phyloP scores from a whole-genome alignment of 225 moss, liverwort and hornwort species.

The Ulota crispa region DNA sequence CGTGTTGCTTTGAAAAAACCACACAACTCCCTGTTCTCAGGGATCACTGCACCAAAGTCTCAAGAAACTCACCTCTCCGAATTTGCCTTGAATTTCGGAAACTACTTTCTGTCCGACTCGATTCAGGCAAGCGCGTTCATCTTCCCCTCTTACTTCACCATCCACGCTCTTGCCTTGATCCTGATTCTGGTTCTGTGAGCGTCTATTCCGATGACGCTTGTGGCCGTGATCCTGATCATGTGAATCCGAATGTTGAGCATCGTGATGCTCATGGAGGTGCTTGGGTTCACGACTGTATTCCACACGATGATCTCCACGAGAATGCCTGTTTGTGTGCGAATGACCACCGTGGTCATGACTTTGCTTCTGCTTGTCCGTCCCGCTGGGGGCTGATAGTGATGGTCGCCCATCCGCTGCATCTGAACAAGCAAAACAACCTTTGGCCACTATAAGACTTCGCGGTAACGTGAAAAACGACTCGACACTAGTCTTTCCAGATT shows the following conservation, averaged over 20 bases:
- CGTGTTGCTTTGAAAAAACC: too few species aligned
- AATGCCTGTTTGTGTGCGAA: not conserved
- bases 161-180: not conserved
- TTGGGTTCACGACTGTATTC: not conserved
- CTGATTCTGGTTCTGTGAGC: not conserved
- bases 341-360: not conserved
- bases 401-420: constrained; percentile 53
- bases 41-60: too few species aligned
- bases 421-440: constrained; percentile 17
- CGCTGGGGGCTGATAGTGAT: constrained; percentile 23
- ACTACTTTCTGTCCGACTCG: constrained; percentile 37
- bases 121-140: constrained; percentile 33
- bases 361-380: constrained; percentile 12
- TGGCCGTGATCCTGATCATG: not conserved
- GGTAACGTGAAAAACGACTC: not conserved
- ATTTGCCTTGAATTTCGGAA: constrained; percentile 34
- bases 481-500: not conserved
- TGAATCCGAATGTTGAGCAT: not conserved
- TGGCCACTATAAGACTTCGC: too few species aligned
- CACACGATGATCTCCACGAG: not conserved
- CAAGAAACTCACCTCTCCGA: constrained; percentile 39
- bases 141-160: not conserved
- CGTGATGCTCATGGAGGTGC: not conserved
- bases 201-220: not conserved
- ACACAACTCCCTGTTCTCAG: too few species aligned